These are phyloP conservation scores for Thelephora aurantiotincta DNA, from an alignment of 768 basidiomycete genomes.

Conservation along the genomic window DNA sequence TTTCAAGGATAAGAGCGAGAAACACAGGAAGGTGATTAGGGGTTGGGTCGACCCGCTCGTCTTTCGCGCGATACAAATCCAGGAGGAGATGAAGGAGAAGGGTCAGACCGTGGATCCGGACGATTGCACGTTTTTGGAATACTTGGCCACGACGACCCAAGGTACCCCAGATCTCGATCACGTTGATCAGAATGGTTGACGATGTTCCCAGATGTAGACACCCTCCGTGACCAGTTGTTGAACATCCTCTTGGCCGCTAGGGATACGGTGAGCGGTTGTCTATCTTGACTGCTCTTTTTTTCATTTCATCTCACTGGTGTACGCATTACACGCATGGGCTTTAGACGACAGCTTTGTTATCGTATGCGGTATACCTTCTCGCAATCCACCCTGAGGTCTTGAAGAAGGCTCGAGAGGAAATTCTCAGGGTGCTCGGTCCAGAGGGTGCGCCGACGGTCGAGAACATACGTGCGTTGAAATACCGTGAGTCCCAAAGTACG, in stretches of 20 bases:
- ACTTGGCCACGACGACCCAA: conserved; percentile 50
- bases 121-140: conserved; percentile 54
- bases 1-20: conserved; percentile 13
- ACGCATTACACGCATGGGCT: no score
- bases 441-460: conserved; percentile 38
- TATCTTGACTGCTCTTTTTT: neutral
- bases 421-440: conserved; percentile 38
- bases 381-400: conserved; percentile 47
- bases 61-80: conserved; percentile 32
- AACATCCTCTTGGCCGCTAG: conserved; percentile 22
- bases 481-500: conserved; percentile 30
- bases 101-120: conserved; percentile 24
- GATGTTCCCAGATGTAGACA: conserved; percentile 12
- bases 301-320: neutral
- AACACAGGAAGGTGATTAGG: conserved; percentile 21
- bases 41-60: conserved; percentile 52
- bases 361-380: conserved; percentile 57
- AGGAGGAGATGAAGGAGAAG: conserved; percentile 21
- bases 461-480: conserved; percentile 44
- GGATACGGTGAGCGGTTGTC: conserved; percentile 11
- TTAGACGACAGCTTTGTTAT: conserved; percentile 57
- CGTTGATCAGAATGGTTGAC: neutral
- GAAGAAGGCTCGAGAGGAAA: conserved; percentile 42
- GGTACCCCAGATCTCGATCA: conserved; percentile 18
- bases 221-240: conserved; percentile 19